Conservation (phyloP, 768 basidiomycete species). For the Collybia sp. region DNA sequence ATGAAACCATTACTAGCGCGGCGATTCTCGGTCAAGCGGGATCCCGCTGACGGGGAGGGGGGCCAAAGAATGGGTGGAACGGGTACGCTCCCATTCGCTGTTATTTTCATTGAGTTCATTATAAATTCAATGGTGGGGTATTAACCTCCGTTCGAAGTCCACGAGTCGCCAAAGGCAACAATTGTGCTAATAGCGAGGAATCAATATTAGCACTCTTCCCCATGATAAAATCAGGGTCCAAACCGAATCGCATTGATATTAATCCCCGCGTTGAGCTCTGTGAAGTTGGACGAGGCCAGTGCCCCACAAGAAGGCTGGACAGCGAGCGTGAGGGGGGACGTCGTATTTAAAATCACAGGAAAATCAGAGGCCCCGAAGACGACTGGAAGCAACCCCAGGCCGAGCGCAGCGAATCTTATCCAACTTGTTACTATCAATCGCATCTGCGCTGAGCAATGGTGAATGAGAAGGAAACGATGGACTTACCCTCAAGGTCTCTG, state of each 20-base stretch:
- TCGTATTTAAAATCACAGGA: slow-evolving; percentile 19
- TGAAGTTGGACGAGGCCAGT: slow-evolving; percentile 15
- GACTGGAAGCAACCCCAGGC: no score
- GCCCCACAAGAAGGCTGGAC: slow-evolving; percentile 20
- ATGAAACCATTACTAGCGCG: slow-evolving; percentile 26
- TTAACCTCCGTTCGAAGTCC: slow-evolving; percentile 24
- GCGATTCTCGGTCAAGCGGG: slow-evolving; percentile 19
- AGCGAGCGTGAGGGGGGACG: slow-evolving; percentile 19
- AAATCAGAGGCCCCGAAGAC: slow-evolving; percentile 6
- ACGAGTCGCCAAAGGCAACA: slow-evolving; percentile 25
- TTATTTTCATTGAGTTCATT: neutral
- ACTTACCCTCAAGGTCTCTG: no score
- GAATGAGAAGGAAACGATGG: no score
- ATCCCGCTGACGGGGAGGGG: slow-evolving; percentile 25
- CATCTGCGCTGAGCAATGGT: no score
- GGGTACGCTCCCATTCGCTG: slow-evolving; percentile 26
- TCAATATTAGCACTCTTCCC: neutral
- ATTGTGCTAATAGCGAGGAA: slow-evolving; percentile 12
- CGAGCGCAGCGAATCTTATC: no score
- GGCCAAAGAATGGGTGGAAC: slow-evolving; percentile 25
- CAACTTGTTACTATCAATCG: no score
- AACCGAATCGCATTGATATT: slow-evolving; percentile 15
- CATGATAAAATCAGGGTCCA: neutral
- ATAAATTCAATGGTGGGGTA: neutral
- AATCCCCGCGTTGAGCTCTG: slow-evolving; percentile 23